Evolutionary conservation across 108 stramenopile genomes (phyloP), one percentile per base, ranked within the genome.

Genomic region (Pinguiococcus pyrenoidosus): DNA sequence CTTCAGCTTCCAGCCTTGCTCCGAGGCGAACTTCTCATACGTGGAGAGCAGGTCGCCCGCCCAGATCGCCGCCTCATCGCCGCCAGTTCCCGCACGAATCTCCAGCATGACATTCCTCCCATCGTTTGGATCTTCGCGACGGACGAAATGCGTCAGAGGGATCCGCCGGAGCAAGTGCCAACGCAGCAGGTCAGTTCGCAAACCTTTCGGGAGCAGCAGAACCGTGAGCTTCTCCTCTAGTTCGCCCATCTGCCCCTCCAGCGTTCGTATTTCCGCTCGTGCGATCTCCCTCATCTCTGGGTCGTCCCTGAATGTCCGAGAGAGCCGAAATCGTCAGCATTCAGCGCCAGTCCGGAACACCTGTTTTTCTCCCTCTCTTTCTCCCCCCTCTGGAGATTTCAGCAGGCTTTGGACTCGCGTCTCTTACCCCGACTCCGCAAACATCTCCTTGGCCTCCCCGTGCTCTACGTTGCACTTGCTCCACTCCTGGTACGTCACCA

Each of bases 81-180:
- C 92, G 23, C 92, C 92, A 16, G 89, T 89, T 6, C 92, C 92
- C 1, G 92, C 89, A 54, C 92, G 72, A 27, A 94, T 82, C 59
- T 94, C 92, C 38, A 94, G 60, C 49, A 94, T 84, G 27, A 65
- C 63, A 34, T 68, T 68, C 2, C 62, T 22, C 32, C 61, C 39
- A 27, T 68, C 66, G 57, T 65, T 65, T 0, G 66, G 66, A 40
- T 68, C 66, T n/a, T n/a, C n/a, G n/a, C n/a, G n/a, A n/a, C n/a
- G n/a, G n/a, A n/a, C n/a, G n/a, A n/a, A n/a, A n/a, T n/a, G n/a
- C n/a, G n/a, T n/a, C n/a, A n/a, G n/a, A n/a, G n/a, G n/a, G n/a
- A n/a, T n/a, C n/a, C n/a, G n/a, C n/a, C n/a, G n/a, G n/a, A n/a
- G n/a, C n/a, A n/a, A n/a, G n/a, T n/a, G n/a, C n/a, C n/a, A n/a